Conservation (phyloP, 805 yeast genomes). For the Yarrowia osloensis region DNA sequence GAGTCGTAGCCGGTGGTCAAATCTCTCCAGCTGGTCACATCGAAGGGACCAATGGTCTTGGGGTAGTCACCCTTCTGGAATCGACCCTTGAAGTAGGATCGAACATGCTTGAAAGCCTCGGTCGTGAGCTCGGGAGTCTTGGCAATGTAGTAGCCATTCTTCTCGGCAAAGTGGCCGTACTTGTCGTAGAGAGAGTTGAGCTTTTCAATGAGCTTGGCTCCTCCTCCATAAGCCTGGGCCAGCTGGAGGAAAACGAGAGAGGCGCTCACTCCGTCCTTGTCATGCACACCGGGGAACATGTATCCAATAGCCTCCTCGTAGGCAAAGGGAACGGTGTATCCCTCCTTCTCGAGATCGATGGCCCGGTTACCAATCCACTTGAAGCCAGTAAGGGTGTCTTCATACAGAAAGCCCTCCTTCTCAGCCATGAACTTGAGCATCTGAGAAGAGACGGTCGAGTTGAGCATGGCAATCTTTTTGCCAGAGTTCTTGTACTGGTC, state of each 20-base stretch:
- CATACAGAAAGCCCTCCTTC: conserved; percentile 58
- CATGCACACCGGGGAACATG: conserved; percentile 82
- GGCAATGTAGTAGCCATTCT: conserved; percentile 81
- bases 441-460: conserved; percentile 92
- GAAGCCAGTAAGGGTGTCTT: conserved; percentile 91
- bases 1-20: conserved; percentile 82
- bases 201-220: conserved; percentile 50
- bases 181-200: conserved; percentile 59
- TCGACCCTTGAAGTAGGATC: conserved; percentile 40
- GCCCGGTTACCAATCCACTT: conserved; percentile 97
- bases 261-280: conserved; percentile 91
- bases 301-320: conserved; percentile 96
- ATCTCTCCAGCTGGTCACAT: conserved; percentile 74
- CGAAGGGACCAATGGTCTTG: conserved; percentile 54
- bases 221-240: conserved; percentile 43
- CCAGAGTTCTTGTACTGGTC: conserved; percentile 32
- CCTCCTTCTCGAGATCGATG: conserved; percentile 63
- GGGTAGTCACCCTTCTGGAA: conserved; percentile 47
- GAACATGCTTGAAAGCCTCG: conserved; percentile 56
- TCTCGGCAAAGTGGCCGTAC: conserved; percentile 81
- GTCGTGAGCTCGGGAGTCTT: conserved; percentile 55
- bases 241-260: conserved; percentile 73
- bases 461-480: conserved; percentile 58
- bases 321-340: conserved; percentile 78
- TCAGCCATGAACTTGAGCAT: conserved; percentile 70